Evolutionary conservation across 2,329 filamentous ascomycete species (phyloP).

Genomic region (Fusarium irregulare): DNA sequence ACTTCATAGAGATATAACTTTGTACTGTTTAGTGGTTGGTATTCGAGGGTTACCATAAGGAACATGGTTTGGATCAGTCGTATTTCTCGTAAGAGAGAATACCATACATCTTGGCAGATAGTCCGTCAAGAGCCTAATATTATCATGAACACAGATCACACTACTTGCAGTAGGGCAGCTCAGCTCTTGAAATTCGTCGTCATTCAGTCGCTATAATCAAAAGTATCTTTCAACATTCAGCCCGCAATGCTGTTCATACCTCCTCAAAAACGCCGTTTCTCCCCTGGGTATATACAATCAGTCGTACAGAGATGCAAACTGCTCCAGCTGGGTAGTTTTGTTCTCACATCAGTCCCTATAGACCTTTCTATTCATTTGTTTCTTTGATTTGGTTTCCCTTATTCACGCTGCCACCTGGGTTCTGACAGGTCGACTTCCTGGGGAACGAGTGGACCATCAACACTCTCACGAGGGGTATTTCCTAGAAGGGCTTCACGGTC

Average conservation of each 20-base stretch:
- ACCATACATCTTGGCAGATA: neutral
- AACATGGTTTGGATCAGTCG: neutral
- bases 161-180: neutral
- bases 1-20: neutral
- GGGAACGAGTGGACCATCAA: constrained; percentile 31
- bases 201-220: constrained; percentile 1
- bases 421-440: constrained; percentile 47
- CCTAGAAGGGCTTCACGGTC: constrained; percentile 49
- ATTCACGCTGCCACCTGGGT: constrained; percentile 44
- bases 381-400: neutral
- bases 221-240: constrained; percentile 16
- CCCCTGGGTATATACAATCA: constrained; percentile 44
- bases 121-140: neutral
- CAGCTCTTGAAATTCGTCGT: neutral
- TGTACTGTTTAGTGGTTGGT: neutral
- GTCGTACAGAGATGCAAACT: constrained; percentile 35
- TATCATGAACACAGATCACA: neutral
- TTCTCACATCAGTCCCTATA: constrained; percentile 14
- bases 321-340: constrained; percentile 13
- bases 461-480: constrained; percentile 39
- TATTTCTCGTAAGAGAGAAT: neutral
- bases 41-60: neutral
- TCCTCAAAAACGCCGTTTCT: constrained; percentile 38
- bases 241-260: constrained; percentile 6
- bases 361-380: neutral